Evolutionary conservation across 495 filamentous ascomycete species (phyloP).

Genomic region (Hypoxylon subgilvum): DNA sequence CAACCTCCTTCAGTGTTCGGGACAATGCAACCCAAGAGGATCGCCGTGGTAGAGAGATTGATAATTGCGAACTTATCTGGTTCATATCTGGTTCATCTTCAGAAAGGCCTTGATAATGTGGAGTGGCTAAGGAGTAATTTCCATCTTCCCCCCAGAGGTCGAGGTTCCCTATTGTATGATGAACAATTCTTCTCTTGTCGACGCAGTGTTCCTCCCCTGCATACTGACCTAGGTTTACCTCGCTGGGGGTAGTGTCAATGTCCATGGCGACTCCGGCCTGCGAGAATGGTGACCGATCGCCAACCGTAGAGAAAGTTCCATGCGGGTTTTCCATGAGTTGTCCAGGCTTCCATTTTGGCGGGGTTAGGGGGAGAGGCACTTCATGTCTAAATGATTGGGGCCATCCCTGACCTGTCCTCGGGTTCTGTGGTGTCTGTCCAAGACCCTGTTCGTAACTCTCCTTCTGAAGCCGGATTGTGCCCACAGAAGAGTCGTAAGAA

Average conservation of each 20-base stretch:
- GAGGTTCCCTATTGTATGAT: slow-evolving; percentile 10
- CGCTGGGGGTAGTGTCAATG: slow-evolving; percentile 9
- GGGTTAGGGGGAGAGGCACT: neutral
- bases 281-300: neutral
- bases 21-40: slow-evolving; percentile 21
- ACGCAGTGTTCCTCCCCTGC: neutral
- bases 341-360: slow-evolving; percentile 1
- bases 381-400: neutral
- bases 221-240: slow-evolving; percentile 5
- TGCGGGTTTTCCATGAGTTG: neutral
- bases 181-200: neutral
- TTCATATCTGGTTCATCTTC: slow-evolving; percentile 16
- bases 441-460: slow-evolving; percentile 1
- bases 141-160: neutral
- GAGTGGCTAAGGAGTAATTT: neutral
- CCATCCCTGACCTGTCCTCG: neutral
- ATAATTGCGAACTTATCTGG: neutral
- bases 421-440: slow-evolving; percentile 1
- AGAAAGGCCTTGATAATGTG: slow-evolving; percentile 4
- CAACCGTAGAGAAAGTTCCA: neutral
- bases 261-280: slow-evolving; percentile 6
- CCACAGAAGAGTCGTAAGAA: slow-evolving; percentile 12
- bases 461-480: slow-evolving; percentile 17
- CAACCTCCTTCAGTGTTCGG: slow-evolving; percentile 32
- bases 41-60: neutral